Percentiles rank a stretch among this genome's conserved stretches.
These are phyloP conservation scores for Bonia amplexicaulis DNA, from an alignment of 176 grass and related monocot species.

Conservation along the genomic window DNA sequence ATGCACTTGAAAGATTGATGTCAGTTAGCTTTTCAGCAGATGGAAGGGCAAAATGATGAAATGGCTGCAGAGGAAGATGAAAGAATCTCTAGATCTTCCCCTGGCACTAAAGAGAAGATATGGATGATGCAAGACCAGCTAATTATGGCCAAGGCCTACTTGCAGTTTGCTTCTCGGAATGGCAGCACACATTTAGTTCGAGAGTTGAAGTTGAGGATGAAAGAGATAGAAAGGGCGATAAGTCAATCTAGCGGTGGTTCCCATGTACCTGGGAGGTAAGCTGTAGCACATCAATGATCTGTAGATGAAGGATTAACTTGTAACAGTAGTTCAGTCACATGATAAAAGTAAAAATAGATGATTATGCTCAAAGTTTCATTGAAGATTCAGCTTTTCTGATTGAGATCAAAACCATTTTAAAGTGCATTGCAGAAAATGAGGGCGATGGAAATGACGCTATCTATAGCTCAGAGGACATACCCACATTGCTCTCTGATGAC, in stretches of 20 bases:
- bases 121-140: slow-evolving; percentile 84
- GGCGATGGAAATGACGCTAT: slow-evolving; percentile 64
- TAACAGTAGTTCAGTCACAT: not conserved
- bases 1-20: not conserved
- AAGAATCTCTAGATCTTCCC: slow-evolving; percentile 28
- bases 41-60: slow-evolving; percentile 27
- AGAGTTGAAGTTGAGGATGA: slow-evolving; percentile 75
- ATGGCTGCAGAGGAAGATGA: slow-evolving; percentile 36
- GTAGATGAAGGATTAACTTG: not conserved
- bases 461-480: slow-evolving; percentile 51
- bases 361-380: not conserved
- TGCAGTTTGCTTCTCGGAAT: slow-evolving; percentile 53
- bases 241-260: slow-evolving; percentile 40
- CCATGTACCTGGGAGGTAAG: slow-evolving; percentile 60
- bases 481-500: slow-evolving; percentile 66
- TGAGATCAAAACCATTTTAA: slow-evolving; percentile 35
- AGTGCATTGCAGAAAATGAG: slow-evolving; percentile 82
- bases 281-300: not conserved
- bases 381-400: slow-evolving; percentile 6
- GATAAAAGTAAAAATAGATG: not conserved
- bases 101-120: slow-evolving; percentile 52
- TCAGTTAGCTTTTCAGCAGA: slow-evolving; percentile 19
- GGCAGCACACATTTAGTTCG: slow-evolving; percentile 50
- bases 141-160: slow-evolving; percentile 64
- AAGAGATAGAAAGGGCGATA: slow-evolving; percentile 68